These are phyloP conservation scores for Pleurotus pulmonarius DNA, from an alignment of 768 basidiomycete genomes.

Conservation along the genomic window DNA sequence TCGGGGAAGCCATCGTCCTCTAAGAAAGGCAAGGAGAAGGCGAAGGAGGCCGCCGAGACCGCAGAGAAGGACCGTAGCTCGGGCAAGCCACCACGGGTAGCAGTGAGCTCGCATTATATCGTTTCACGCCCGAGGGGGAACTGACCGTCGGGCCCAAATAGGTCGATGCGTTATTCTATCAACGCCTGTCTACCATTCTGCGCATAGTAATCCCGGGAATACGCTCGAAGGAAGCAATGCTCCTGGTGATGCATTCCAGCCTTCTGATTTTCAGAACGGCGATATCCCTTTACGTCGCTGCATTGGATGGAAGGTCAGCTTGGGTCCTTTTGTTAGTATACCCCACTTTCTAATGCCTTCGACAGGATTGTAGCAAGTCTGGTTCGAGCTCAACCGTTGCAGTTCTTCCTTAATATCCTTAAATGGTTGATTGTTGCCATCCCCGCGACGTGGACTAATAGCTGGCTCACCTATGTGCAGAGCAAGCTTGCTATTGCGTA, in stretches of 20 bases:
- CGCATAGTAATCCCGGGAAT: slow-evolving; percentile 86
- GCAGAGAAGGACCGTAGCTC: slow-evolving; percentile 19
- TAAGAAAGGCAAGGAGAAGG: slow-evolving; percentile 30
- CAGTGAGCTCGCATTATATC: slow-evolving; percentile 40
- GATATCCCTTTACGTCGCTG: slow-evolving; percentile 91
- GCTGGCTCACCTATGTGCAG: slow-evolving; percentile 90
- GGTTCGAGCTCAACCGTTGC: slow-evolving; percentile 75
- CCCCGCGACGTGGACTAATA: slow-evolving; percentile 91
- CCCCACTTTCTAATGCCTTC: slow-evolving; percentile 1
- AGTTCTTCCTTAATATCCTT: slow-evolving; percentile 82
- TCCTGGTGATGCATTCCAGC: slow-evolving; percentile 85
- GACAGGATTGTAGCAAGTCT: slow-evolving; percentile 90
- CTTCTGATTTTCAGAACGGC: slow-evolving; percentile 87
- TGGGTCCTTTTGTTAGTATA: slow-evolving; percentile 2
- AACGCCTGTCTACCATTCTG: slow-evolving; percentile 70
- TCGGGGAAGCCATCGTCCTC: slow-evolving; percentile 40
- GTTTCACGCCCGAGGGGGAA: background rate
- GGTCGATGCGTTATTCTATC: slow-evolving; percentile 92
- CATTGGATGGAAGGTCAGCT: slow-evolving; percentile 84
- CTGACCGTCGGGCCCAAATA: slow-evolving; percentile 21
- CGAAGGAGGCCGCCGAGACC: slow-evolving; percentile 11
- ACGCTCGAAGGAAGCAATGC: slow-evolving; percentile 81
- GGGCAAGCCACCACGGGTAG: slow-evolving; percentile 57
- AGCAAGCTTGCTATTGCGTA: slow-evolving; percentile 90
- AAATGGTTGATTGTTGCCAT: slow-evolving; percentile 91